Evolutionary conservation across 2,329 filamentous ascomycete species (phyloP), one percentile per base, ranked within the genome.

Genomic region (Chrysoporthe deuterocubensis): DNA sequence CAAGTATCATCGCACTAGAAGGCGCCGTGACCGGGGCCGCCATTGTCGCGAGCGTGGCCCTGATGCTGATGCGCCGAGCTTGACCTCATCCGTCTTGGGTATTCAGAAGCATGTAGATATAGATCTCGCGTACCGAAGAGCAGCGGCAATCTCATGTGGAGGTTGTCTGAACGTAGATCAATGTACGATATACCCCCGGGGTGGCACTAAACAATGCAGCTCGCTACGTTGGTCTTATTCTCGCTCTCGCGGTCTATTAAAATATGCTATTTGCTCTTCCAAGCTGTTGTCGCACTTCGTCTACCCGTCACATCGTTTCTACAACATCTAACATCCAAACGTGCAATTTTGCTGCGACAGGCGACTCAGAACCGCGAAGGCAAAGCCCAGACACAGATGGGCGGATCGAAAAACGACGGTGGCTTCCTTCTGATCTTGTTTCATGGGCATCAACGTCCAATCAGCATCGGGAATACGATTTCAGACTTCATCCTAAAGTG

Each of bases 1-100:
- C 91, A 43, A 92, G 91, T 2, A 78, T 90, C n/a, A 81, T 92
- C 71, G 89, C 87, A 61, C 79, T 93, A 46, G 87, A 94, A 78
- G 87, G 90, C 65, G 88, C 86, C 8, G 83, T 87, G 40, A 85
- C 87, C 0, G 91, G 92, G n/a, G 90, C 89, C 13, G 83, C 84
- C 0, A 71, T 91, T 18, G 85, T 85, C 64, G 85, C 84, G 46
- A 77, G 86, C 50, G 73, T 90, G 64, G 82, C 83, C 5, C 71
- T 89, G 54, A 74, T 87, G 56, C 71, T 85, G 32, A 76, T 83
- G 60, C 78, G 83, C 68, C 82, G 71, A 74, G 71, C 67, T 64
- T 76, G 70, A 72, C 65, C 9, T 18, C 74, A 52, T 56, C 75
- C 34, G 40, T 65, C 44, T 21, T 21, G 46, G 14, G 7, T 11